phyloP scores from a whole-genome alignment of 768 basidiomycete species.

The Suillus weaverae region DNA sequence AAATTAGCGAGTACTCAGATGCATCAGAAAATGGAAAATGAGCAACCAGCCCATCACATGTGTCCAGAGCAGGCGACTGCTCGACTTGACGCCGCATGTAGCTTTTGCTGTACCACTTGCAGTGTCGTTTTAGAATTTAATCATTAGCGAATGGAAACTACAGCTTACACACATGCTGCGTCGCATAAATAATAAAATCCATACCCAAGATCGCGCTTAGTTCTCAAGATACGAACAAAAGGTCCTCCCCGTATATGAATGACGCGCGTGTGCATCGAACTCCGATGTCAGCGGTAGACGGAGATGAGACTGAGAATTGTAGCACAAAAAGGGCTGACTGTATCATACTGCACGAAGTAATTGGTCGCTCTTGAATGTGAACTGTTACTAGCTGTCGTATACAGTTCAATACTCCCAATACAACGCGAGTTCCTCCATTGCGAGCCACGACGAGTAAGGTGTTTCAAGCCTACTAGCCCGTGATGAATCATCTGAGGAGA shows the following conservation, averaged over 20 bases:
- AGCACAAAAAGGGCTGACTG: not conserved
- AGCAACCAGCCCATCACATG: not conserved
- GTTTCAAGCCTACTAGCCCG: not conserved
- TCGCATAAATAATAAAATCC: not conserved
- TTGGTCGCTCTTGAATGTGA: not conserved
- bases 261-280: not conserved
- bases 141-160: not conserved
- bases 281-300: not conserved
- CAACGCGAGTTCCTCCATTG: not conserved
- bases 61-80: not conserved
- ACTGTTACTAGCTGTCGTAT: not conserved
- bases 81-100: not conserved
- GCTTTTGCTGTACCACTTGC: not conserved
- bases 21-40: not conserved
- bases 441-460: not conserved
- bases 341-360: not conserved
- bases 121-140: not conserved
- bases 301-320: not conserved
- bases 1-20: not conserved
- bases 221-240: not conserved
- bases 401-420: not conserved
- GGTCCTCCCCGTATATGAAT: not conserved
- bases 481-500: not conserved
- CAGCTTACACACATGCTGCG: not conserved
- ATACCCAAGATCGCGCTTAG: not conserved